phyloP scores from a whole-genome alignment of 2,329 filamentous ascomycete species.

The Claviceps cyperi region DNA sequence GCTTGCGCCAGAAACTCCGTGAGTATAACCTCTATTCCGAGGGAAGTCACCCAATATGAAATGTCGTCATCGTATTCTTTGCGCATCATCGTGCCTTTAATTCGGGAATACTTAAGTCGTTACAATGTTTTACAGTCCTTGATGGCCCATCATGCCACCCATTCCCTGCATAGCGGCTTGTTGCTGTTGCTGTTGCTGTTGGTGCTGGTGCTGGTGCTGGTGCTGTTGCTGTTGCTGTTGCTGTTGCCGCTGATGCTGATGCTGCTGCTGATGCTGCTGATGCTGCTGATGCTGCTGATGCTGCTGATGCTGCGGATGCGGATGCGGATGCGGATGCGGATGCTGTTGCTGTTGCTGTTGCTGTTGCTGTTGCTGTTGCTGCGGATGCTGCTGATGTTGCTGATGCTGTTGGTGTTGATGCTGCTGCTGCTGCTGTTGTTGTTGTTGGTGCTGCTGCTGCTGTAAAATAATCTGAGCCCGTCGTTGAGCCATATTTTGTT shows the following conservation, averaged over 20 bases:
- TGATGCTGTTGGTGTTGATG: background rate
- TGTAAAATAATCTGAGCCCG: slow-evolving; percentile 19
- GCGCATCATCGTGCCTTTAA: background rate
- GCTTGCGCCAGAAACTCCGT: slow-evolving; percentile 3
- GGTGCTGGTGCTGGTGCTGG: slow-evolving; percentile 10
- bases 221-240: no score
- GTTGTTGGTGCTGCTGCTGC: slow-evolving; percentile 21
- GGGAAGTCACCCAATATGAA: background rate
- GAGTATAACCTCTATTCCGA: background rate
- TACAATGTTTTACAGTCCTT: slow-evolving; percentile 26
- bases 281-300: background rate
- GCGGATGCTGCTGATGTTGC: background rate
- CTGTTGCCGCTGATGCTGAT: no score
- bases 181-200: slow-evolving; percentile 3
- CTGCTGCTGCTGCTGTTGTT: slow-evolving; percentile 18
- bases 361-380: background rate
- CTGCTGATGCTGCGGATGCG: background rate
- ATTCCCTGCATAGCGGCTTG: slow-evolving; percentile 35
- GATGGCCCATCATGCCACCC: slow-evolving; percentile 38
- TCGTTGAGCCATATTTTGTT: slow-evolving; percentile 18
- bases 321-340: no score
- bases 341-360: background rate
- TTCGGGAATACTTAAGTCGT: background rate
- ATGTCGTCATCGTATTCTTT: background rate
- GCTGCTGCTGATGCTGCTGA: no score